Evolutionary conservation across 768 basidiomycete genomes (phyloP).

Genomic region (Tulasnella sp.): DNA sequence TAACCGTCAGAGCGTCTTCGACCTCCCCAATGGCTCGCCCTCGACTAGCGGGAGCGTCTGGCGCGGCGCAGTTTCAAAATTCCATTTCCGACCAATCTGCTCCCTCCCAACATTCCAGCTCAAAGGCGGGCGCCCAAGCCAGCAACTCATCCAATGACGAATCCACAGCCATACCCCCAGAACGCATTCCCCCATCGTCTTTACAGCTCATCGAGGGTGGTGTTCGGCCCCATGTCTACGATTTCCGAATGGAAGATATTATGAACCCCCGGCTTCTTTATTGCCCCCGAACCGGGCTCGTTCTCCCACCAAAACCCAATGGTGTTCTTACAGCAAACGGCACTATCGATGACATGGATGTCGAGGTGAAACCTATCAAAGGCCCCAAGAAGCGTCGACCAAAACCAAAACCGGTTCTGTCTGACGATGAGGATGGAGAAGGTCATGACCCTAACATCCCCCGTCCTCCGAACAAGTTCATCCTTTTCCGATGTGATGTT

Average conservation of each 20-base stretch:
- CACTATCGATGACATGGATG: not conserved
- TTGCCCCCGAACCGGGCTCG: not conserved
- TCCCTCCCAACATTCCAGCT: not conserved
- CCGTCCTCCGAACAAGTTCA: slow-evolving; percentile 12
- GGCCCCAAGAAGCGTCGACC: not conserved
- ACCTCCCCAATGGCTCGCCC: not conserved
- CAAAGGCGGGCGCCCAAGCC: not conserved
- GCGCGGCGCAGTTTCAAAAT: not conserved
- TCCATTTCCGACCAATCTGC: not conserved
- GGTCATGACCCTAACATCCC: not conserved
- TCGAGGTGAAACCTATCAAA: not conserved
- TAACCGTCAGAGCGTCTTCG: not conserved
- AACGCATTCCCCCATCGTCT: not conserved
- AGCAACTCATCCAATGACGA: not conserved
- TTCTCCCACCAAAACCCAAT: not conserved
- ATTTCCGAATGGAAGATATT: not conserved
- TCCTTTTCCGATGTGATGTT: slow-evolving; percentile 9
- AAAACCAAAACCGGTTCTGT: not conserved
- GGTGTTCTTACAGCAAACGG: not conserved
- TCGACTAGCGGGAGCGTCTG: not conserved
- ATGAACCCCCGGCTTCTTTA: not conserved
- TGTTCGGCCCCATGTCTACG: not conserved
- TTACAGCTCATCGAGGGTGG: not conserved
- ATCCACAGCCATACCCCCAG: not conserved
- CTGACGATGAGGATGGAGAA: not conserved